Base-by-base conservation (phyloP, 2,329 filamentous ascomycete genomes). In the Botrytis pseudocinerea region DNA sequence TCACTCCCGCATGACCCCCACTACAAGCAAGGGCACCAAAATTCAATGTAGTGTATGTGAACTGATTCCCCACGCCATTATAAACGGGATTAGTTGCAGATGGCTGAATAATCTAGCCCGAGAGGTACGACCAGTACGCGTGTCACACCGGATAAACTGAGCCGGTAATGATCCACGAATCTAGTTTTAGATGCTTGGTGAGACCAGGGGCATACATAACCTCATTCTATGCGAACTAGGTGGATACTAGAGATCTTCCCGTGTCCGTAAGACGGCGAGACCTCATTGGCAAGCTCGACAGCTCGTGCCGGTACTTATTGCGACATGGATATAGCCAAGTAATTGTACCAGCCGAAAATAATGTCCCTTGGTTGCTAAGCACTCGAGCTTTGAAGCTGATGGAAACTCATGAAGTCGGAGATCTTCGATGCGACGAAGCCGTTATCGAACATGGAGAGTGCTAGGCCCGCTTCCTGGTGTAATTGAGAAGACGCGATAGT, bases 1-100 rank as follows among this genome's bases (percentile, higher is more conserved):
- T 10, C 16, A 22, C 48, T 42, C n/a, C 35, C n/a, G 10, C n/a
- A 57, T 57, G 65, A 57, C 65, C 65, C 48, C 65, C 48, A 69
- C 48, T 16, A 44, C 8, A 10, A 42, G 25, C 8, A 38, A 57
- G 28, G 40, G 46, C 48, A 69, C 38, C 35, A 42, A 44, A 69
- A 25, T 1, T 9, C 8, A 28, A 68, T 57, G 35, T 25, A 57
- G 51, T 69, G 65, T 69, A 57, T 66, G 4, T 57, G 35, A 69
- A 69, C 35, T 28, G n/a, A 16, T 25, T 69, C 38, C 48, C 65
- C 48, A 42, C 48, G 38, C 65, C 22, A 69, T 14, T 69, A 16
- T 38, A 32, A 69, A 68, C n/a, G 65, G 48, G 51, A 44, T 69
- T 18, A 32, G 48, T 32, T 69, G 65, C 48, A 68, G 48, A 68